Evolutionary conservation across 1,139 yeast genomes (phyloP).

Genomic region (Yamadazyma conglobata): DNA sequence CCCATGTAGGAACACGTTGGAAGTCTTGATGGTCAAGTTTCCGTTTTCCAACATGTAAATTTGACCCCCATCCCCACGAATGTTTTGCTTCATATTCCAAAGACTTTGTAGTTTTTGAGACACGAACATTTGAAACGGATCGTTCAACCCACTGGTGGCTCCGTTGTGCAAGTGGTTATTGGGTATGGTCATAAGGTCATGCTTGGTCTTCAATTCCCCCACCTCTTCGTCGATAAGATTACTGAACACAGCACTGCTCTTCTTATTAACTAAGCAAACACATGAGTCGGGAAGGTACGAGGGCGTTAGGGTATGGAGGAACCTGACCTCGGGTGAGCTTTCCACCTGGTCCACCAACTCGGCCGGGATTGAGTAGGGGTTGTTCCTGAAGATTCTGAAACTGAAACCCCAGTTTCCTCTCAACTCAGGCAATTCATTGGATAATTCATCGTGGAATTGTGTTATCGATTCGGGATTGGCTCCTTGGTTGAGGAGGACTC

Average conservation of each 20-base stretch:
- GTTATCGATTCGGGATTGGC: slow-evolving; percentile 66
- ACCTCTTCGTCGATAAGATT: slow-evolving; percentile 37
- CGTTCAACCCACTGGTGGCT: slow-evolving; percentile 48
- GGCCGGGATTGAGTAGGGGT: slow-evolving; percentile 47
- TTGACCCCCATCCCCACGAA: slow-evolving; percentile 75
- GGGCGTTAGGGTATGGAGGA: slow-evolving; percentile 54
- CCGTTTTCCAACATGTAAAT: slow-evolving; percentile 53
- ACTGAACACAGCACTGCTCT: slow-evolving; percentile 44
- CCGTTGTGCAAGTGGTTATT: slow-evolving; percentile 39
- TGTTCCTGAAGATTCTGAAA: slow-evolving; percentile 62
- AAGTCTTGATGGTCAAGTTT: slow-evolving; percentile 50
- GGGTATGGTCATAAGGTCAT: slow-evolving; percentile 29
- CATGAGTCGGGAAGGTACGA: slow-evolving; percentile 52
- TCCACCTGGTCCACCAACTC: slow-evolving; percentile 26
- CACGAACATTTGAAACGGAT: slow-evolving; percentile 46
- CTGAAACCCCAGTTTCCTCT: slow-evolving; percentile 65
- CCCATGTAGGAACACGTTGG: slow-evolving; percentile 74
- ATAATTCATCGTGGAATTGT: slow-evolving; percentile 62
- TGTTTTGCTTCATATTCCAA: slow-evolving; percentile 70
- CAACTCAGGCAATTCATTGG: slow-evolving; percentile 57
- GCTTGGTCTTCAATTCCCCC: slow-evolving; percentile 15
- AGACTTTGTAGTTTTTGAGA: slow-evolving; percentile 61
- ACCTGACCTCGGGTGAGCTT: slow-evolving; percentile 41
- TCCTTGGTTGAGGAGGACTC: slow-evolving; percentile 50
- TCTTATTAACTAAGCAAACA: slow-evolving; percentile 51